phyloP scores from a whole-genome alignment of 805 yeast genomes.

The Candida palmyrensis region DNA sequence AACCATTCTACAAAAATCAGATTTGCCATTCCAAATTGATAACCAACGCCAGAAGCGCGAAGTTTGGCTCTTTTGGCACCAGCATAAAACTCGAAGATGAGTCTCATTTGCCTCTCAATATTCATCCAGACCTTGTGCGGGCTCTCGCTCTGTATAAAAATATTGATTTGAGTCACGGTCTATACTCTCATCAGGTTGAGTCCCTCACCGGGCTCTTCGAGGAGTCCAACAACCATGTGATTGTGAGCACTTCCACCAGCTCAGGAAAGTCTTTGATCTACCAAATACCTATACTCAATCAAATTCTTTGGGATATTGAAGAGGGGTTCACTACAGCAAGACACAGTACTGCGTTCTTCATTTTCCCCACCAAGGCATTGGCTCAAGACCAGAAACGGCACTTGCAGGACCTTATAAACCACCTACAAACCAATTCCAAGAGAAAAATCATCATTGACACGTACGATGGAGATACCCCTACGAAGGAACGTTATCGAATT shows the following conservation, averaged over 20 bases:
- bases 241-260: conserved; percentile 91
- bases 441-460: conserved; percentile 60
- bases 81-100: conserved; percentile 18
- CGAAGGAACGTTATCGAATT: conserved; percentile 45
- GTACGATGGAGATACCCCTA: conserved; percentile 90
- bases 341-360: conserved; percentile 67
- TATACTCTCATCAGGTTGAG: conserved; percentile 79
- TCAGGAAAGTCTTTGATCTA: conserved; percentile 94
- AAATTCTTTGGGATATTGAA: conserved; percentile 30
- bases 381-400: conserved; percentile 95
- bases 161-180: conserved; percentile 35
- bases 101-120: conserved; percentile 8
- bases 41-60: conserved; percentile 41
- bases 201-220: conserved; percentile 58
- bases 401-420: conserved; percentile 51
- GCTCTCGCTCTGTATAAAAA: conserved; percentile 48
- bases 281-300: conserved; percentile 74
- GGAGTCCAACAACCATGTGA: conserved; percentile 53
- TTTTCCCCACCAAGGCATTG: conserved; percentile 95
- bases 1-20: conserved; percentile 57
- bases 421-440: conserved; percentile 37
- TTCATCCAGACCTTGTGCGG: conserved; percentile 43
- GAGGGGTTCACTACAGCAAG: conserved; percentile 23
- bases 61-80: conserved; percentile 36
- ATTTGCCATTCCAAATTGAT: conserved; percentile 49